phyloP scores from a whole-genome alignment of 1,284 basidiomycete genomes.

The Cutaneotrichosporon spelunceum region DNA sequence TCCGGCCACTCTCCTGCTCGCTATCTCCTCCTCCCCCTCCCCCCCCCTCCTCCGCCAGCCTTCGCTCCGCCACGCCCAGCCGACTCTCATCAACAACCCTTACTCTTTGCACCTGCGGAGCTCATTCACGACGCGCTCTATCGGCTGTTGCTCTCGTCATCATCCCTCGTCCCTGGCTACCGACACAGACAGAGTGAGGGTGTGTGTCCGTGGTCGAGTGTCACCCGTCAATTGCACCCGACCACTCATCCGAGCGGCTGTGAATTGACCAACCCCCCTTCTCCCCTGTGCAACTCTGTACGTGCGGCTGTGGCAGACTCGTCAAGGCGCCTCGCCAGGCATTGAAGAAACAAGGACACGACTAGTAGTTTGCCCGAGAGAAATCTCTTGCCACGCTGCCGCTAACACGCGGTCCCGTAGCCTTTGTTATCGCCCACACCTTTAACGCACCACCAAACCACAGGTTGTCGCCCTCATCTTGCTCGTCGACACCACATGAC shows the following conservation, averaged over 20 bases:
- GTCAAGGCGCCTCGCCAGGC: neutral
- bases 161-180: too few relatives aligned
- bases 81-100: neutral
- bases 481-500: neutral
- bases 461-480: neutral
- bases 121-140: neutral
- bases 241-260: neutral
- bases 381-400: neutral
- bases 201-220: neutral
- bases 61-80: neutral
- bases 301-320: too few relatives aligned
- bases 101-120: neutral
- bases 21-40: neutral
- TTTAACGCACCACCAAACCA: neutral
- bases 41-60: neutral
- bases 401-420: neutral
- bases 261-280: neutral
- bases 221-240: constrained; percentile 7
- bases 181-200: too few relatives aligned
- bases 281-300: too few relatives aligned
- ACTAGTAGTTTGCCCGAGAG: neutral
- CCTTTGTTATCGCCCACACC: neutral
- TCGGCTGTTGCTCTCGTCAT: neutral
- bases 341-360: neutral
- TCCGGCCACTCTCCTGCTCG: neutral